These are phyloP conservation scores for Colletotrichum tabaci DNA, from an alignment of 2,329 filamentous ascomycete genomes.

Conservation along the genomic window DNA sequence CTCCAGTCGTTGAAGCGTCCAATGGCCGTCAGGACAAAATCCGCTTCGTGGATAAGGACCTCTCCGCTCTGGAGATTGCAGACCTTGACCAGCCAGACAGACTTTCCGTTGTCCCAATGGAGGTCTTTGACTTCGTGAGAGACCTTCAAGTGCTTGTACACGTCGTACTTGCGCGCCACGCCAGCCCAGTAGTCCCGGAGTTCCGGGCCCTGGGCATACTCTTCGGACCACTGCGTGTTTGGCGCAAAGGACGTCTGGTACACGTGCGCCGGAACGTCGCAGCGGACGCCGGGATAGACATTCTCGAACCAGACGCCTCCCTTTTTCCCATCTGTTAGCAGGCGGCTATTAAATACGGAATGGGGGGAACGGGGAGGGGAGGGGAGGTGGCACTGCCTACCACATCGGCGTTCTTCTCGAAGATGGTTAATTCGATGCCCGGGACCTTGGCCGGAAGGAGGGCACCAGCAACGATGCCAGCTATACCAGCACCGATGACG, in stretches of 20 bases:
- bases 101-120: conserved; percentile 66
- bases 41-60: conserved; percentile 62
- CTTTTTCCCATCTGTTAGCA: conserved; percentile 44
- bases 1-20: conserved; percentile 78
- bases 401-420: conserved; percentile 76
- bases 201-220: conserved; percentile 76
- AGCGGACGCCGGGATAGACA: conserved; percentile 75
- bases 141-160: conserved; percentile 71
- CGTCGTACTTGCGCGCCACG: conserved; percentile 74
- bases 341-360: not conserved
- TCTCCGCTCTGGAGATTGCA: conserved; percentile 49
- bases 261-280: conserved; percentile 77
- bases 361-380: too few species aligned
- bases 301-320: conserved; percentile 70
- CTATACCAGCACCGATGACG: conserved; percentile 75
- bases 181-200: conserved; percentile 77
- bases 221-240: conserved; percentile 78
- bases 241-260: conserved; percentile 79
- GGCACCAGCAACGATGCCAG: conserved; percentile 75
- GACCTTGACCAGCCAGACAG: conserved; percentile 69
- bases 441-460: conserved; percentile 79
- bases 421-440: conserved; percentile 74
- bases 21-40: conserved; percentile 75
- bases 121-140: conserved; percentile 68
- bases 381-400: conserved; percentile 57